Evolutionary conservation across 192 early-diverging fungal species (phyloP), one percentile per base, ranked within the genome.

Genomic region (Lunasporangiospora selenospora): DNA sequence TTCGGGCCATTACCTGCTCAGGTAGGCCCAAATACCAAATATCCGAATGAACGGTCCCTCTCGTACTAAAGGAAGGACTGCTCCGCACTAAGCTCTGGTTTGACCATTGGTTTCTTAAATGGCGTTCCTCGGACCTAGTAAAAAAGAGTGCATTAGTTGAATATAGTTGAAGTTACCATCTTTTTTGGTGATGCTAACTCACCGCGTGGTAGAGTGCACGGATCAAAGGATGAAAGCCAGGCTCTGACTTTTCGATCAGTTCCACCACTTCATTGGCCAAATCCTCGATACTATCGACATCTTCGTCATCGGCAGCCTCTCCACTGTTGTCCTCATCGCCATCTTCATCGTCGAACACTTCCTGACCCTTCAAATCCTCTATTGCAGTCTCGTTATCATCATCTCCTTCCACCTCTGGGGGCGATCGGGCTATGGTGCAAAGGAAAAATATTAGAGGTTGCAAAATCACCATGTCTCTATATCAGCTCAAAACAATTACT

Each of bases 211-310:
- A n/a, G n/a, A n/a, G n/a, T n/a, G n/a, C n/a, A n/a, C n/a, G n/a
- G 37, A 38, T 38, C 37, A 38, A 15, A 38, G 37, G 15, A 38
- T 38, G 37, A 38, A 38, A 38, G 37, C 37, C 37, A 13, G 41
- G 41, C 41, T 43, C 41, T 43, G 6, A 43, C 41, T 43, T 38
- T 43, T 43, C 41, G 41, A 43, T 43, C 41, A 43, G 41, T 19
- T 43, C 41, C 41, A 43, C 41, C 41, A 43, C 5, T 43, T 43
- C 41, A 6, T 11, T 43, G 41, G 41, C 6, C 41, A 43, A 43
- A 43, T 43, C 41, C 41, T 43, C 41, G 41, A 43, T 43, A 43
- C 41, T 43, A 13, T 43, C 41, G 41, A 43, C 37, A 38, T 38
- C 37, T 38, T 38, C 37, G 37, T 38, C 37, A 43, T 43, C 41